These are phyloP conservation scores for Castanospermum australe DNA, from an alignment of 306 rosid genomes.

Conservation along the genomic window DNA sequence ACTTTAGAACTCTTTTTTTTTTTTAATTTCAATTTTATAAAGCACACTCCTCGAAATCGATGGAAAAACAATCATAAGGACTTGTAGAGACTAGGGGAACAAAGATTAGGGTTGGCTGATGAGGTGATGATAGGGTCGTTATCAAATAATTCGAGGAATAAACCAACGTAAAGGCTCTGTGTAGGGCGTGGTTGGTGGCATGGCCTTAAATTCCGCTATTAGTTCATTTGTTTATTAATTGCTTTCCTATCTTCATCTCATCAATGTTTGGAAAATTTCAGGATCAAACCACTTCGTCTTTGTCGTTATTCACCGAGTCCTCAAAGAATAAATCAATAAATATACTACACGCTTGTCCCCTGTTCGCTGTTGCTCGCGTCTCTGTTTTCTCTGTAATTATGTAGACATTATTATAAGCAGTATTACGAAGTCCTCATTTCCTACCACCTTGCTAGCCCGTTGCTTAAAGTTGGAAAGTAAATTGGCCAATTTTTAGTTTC, in stretches of 20 bases:
- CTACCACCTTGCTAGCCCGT: not conserved
- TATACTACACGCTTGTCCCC: not conserved
- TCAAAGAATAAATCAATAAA: not conserved
- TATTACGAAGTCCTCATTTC: not conserved
- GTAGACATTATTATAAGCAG: not conserved
- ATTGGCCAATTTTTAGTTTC: not conserved
- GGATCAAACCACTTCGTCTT: conserved; percentile 19
- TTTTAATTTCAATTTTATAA: not conserved
- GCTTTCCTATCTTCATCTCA: not conserved
- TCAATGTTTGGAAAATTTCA: not conserved
- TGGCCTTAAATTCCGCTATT: conserved; percentile 38
- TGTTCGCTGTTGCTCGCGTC: not conserved
- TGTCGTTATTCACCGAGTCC: conserved; percentile 25
- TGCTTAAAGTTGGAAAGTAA: not conserved
- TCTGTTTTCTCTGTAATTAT: not conserved
- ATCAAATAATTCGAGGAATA: conserved; percentile 16
- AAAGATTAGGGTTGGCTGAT: conserved; percentile 17
- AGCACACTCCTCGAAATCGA: not conserved
- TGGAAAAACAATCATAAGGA: not conserved
- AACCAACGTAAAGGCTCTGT: conserved; percentile 18
- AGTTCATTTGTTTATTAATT: conserved; percentile 12
- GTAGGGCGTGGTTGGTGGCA: conserved; percentile 37
- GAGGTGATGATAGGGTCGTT: conserved; percentile 30
- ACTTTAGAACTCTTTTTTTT: too few species aligned
- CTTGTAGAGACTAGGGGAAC: conserved; percentile 24